Evolutionary conservation across 2,329 filamentous ascomycete genomes (phyloP).

Genomic region (Calonectria hongkongensis): DNA sequence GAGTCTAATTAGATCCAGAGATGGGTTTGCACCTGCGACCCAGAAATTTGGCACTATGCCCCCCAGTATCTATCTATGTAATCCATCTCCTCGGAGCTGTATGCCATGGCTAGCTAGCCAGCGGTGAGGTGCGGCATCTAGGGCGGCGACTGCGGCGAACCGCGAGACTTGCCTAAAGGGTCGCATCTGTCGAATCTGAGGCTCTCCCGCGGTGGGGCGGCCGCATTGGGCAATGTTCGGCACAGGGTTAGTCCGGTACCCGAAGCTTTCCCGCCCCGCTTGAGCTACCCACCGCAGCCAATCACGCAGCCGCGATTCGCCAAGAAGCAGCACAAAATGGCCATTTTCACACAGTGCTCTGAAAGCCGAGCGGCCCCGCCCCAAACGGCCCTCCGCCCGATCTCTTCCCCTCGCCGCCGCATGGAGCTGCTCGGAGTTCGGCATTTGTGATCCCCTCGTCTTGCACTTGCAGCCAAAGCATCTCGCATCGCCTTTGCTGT

Average conservation of each 20-base stretch:
- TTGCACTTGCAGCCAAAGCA: conserved; percentile 52
- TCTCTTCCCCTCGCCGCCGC: conserved; percentile 52
- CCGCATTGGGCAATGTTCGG: conserved; percentile 27
- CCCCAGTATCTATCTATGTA: neutral
- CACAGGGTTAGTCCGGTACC: conserved; percentile 27
- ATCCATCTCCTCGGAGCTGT: conserved; percentile 14
- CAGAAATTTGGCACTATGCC: conserved; percentile 18
- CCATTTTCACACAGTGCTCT: conserved; percentile 26
- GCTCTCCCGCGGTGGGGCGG: neutral
- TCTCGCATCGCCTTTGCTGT: conserved; percentile 52
- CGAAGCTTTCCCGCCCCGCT: neutral
- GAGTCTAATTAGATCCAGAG: conserved; percentile 24
- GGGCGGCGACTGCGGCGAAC: conserved; percentile 26
- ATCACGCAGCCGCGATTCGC: conserved; percentile 23
- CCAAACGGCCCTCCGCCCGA: conserved; percentile 44
- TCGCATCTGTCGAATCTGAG: neutral
- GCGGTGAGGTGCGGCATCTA: conserved; percentile 33
- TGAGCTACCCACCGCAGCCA: neutral
- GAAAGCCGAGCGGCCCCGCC: conserved; percentile 52
- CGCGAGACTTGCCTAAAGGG: conserved; percentile 14
- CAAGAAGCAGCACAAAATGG: conserved; percentile 34
- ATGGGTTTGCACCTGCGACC: conserved; percentile 22
- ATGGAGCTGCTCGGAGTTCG: conserved; percentile 61
- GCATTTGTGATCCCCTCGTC: conserved; percentile 57
- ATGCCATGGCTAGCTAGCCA: conserved; percentile 1